Evolutionary conservation across 768 basidiomycete genomes (phyloP), one percentile per base, ranked within the genome.

Genomic region (Kwoniella dejecticola): DNA sequence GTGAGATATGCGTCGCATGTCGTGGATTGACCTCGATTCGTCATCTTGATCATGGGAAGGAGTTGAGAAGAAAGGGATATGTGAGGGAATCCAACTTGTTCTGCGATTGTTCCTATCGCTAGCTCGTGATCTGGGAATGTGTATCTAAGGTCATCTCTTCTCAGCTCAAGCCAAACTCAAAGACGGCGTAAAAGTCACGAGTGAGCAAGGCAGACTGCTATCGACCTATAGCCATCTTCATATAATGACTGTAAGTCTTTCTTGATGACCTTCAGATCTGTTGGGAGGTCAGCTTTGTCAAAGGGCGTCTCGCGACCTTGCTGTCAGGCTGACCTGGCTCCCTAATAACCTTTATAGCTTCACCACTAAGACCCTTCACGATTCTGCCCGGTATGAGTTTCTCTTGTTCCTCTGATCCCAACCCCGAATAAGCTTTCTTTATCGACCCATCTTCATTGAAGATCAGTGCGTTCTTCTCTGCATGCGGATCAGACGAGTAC

Each of bases 171-270:
- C 30, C 17, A 11, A 24, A 36, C 33, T 7, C 15, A 36, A 7
- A 36, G 15, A 7, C 33, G 15, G 60, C 69, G n/a, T n/a, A n/a
- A n/a, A n/a, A n/a, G n/a, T 56, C 91, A 97, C 12, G 93, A 94
- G 76, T 98, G 94, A 3, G 89, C 86, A 53, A 98, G 81, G 44
- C 91, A 88, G 69, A 97, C 87, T 11, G 95, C 95, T 46, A 97
- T 79, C 6, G 90, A 92, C 24, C 90, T 87, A 71, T 90, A 91
- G 5, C 91, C 95, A n/a, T 85, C 82, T 12, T 84, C 85, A 77
- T 88, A 90, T 27, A 98, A 82, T 21, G 80, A 80, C 72, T 88
- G 79, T 4, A 97, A 82, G 71, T 92, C 87, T 1, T 71, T 66
- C 67, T 82, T 84, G 23, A 91, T 82, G 5, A 19, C 30, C 4